Evolutionary conservation across 306 rosid genomes (phyloP), one percentile per base, ranked within the genome.

Genomic region (Inga leiocalycina): DNA sequence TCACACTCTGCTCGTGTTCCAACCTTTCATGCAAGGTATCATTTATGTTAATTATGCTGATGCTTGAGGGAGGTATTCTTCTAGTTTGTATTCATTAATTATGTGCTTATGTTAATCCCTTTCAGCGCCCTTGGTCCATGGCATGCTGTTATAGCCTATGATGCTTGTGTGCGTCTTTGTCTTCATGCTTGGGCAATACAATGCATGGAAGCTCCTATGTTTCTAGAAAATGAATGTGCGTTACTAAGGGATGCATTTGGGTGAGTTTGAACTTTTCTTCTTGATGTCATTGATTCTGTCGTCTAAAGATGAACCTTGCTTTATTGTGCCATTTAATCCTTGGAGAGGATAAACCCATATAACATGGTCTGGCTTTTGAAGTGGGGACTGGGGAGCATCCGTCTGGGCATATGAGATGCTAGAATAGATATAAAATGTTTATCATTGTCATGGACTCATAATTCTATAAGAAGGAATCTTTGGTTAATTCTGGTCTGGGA

Each of bases 181-280:
- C 99, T 97, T 75, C 99, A 97, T 87, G 97, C 99, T 80, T 97
- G 99, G 99, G 98, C 99, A 80, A 94, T 94, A 97, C 97, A 94
- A 81, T 90, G 95, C 84, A 88, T 88, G 97, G 99, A 97, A 92
- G 99, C 99, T 72, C 99, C 99, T 1, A 91, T 88, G 97, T 97
- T 97, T 83, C 81, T 97, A 87, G 97, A 94, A 82, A 97, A 93
- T 84, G 99, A 97, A 86, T 94, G 98, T 82, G 89, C 97, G 69
- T 82, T 90, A 43, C 87, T 97, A 79, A 88, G 99, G 73, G 97
- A 97, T 81, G 85, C 98, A 79, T 97, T 97, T 80, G 87, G 94
- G 99, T 97, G 84, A 90, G 93, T 89, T 83, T 41, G 67, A 32
- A 73, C 44, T 76, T 76, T 84, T 65, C 32, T 56, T 22, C 76